Evolutionary conservation across 192 early-diverging fungal species (phyloP).

Genomic region (Phycomyces nitens): DNA sequence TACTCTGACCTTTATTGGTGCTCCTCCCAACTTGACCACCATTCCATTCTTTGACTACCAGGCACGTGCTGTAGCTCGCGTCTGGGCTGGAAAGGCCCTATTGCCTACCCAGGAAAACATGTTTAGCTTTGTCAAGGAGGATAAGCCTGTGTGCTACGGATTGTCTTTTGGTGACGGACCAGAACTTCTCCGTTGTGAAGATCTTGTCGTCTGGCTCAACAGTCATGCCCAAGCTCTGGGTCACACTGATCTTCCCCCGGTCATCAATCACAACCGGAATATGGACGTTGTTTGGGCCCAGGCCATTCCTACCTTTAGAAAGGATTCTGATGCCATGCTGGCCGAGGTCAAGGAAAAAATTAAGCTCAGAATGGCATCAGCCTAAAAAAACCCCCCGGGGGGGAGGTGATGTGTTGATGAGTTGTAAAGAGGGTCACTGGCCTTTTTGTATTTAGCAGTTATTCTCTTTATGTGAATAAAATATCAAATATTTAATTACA

Average conservation of each 20-base stretch:
- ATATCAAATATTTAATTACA: no score
- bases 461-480: no score
- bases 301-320: not conserved
- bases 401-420: no score
- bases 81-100: slow-evolving; percentile 22
- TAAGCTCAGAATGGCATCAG: no score
- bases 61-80: slow-evolving; percentile 9
- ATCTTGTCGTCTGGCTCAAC: slow-evolving; percentile 18
- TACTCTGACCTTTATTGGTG: slow-evolving; percentile 22
- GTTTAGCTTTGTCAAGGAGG: not conserved
- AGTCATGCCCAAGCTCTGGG: slow-evolving; percentile 7
- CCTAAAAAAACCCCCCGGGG: no score
- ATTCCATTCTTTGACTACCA: slow-evolving; percentile 16
- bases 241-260: not conserved
- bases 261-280: not conserved
- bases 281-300: not conserved
- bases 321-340: not conserved
- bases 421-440: no score
- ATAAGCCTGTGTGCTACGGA: not conserved
- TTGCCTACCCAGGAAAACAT: slow-evolving; percentile 10
- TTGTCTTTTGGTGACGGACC: not conserved
- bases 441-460: no score
- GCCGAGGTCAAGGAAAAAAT: not conserved
- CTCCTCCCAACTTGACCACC: not conserved
- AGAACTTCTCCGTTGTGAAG: slow-evolving; percentile 3